phyloP scores from a whole-genome alignment of 306 rosid genomes.

The Sindora glabra region DNA sequence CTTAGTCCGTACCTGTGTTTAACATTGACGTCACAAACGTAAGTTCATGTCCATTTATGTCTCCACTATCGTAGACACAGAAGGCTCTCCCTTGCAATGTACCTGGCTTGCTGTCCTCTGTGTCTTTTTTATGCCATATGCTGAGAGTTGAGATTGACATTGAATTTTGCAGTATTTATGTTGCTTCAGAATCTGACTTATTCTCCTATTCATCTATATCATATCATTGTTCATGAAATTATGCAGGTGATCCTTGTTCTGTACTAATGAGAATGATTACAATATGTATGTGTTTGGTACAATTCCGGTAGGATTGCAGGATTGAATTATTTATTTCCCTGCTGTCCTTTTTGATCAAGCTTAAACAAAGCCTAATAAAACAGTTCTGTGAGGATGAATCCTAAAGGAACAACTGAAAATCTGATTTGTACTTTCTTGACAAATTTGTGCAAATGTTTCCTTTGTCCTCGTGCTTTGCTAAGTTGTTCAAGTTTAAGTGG shows the following conservation, averaged over 20 bases:
- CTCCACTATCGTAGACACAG: no score
- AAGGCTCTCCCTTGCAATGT: no score
- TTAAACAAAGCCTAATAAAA: background rate
- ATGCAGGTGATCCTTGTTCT: background rate
- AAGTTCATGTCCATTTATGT: no score
- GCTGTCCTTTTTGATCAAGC: background rate
- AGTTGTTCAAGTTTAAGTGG: background rate
- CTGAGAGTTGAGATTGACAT: background rate
- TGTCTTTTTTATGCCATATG: no score
- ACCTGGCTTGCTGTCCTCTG: no score
- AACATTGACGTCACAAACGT: no score
- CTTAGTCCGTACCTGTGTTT: no score
- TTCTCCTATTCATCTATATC: background rate
- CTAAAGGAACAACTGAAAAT: background rate
- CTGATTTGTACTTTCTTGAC: background rate
- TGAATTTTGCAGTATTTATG: background rate
- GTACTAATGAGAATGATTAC: no score
- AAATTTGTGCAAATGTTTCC: background rate
- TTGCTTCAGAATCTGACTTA: background rate
- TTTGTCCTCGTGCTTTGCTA: background rate
- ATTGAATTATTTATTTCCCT: background rate
- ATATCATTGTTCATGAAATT: background rate
- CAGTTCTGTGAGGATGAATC: background rate
- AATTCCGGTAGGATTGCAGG: background rate
- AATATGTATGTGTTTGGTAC: background rate